Base-by-base conservation (phyloP, 2,329 filamentous ascomycete genomes). In the Botrytis tulipae region DNA sequence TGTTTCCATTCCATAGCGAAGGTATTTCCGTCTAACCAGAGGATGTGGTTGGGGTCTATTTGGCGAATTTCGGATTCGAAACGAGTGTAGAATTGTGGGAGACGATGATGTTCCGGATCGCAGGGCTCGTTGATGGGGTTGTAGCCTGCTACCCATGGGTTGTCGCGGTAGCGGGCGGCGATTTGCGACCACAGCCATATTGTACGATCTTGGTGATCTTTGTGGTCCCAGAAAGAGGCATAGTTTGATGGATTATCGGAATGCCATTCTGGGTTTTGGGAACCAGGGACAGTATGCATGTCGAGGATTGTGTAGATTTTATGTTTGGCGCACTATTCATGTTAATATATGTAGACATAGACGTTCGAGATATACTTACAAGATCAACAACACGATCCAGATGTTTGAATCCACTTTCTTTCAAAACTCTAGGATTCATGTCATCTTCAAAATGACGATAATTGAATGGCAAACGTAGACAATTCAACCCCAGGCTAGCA, bases 401-500 rank as follows among this genome's bases (percentile, higher is more conserved):
- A 65, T 84, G 83, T 74, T 85, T 83, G 76, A 88, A 87, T 0
- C 86, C 86, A 14, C 82, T 80, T 22, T 82, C 77, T 76, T 86
- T 87, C 16, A 87, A 78, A 0, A 85, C 83, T 10, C 82, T 78
- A 0, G 86, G 86, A 73, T 87, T 84, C 81, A 85, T 83, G 72
- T 87, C 85, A 74, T 88, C 85, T 73, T 87, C 85, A 51, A 88
- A 87, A 76, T 88, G 86, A 0, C 85, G 85, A 77, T 90, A 89
- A 78, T 90, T 90, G 80, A 91, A 89, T 0, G 88, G 88, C 4
- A 91, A 80, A 0, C 88, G 84, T 4, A 90, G 82, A 78, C 87
- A 90, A 78, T 90, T 90, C 32, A 90, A 80, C 0, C 86, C 87
- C 3, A 88, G 78, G 0, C 82, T 86, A 1, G 87, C 85, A 76